phyloP scores from a whole-genome alignment of 1,284 basidiomycete genomes.

The Apiotrichum sp. region DNA sequence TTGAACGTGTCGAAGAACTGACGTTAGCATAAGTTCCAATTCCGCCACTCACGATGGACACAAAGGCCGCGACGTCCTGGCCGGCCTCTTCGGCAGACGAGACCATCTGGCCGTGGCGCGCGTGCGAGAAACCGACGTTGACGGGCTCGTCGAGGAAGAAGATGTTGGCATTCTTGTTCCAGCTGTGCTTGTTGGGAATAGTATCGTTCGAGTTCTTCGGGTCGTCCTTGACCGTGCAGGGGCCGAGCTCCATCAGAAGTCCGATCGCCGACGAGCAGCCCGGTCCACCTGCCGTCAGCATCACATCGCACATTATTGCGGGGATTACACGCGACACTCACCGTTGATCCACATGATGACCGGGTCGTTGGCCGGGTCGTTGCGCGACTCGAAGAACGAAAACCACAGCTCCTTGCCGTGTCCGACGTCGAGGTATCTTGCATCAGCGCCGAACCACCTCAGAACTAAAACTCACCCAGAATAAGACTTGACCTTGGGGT shows the following conservation, averaged over 20 bases:
- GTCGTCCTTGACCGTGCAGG: conserved; percentile 42
- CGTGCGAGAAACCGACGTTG: conserved; percentile 62
- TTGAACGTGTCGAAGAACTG: conserved; percentile 65
- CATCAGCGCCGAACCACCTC: neutral
- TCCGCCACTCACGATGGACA: conserved; percentile 51
- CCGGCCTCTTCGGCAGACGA: conserved; percentile 64
- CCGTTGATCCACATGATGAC: conserved; percentile 49
- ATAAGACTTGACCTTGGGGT: conserved; percentile 41
- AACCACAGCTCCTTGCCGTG: conserved; percentile 69
- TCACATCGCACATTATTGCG: too few relatives aligned
- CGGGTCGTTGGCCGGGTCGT: conserved; percentile 55
- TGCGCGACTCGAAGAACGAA: conserved; percentile 74
- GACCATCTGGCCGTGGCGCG: conserved; percentile 58
- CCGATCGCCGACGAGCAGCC: conserved; percentile 50
- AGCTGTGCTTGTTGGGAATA: conserved; percentile 46
- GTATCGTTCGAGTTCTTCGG: conserved; percentile 42
- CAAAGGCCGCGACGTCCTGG: conserved; percentile 63
- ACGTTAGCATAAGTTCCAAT: neutral
- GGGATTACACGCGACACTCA: too few relatives aligned
- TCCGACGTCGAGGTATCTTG: conserved; percentile 58
- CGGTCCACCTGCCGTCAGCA: conserved; percentile 22
- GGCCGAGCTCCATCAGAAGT: conserved; percentile 51
- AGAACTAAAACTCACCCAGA: conserved; percentile 22
- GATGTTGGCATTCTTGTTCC: conserved; percentile 46
- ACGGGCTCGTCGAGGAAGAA: conserved; percentile 50